These are phyloP conservation scores for Leucosporidium scottii DNA, from an alignment of 768 basidiomycete genomes.

Conservation along the genomic window DNA sequence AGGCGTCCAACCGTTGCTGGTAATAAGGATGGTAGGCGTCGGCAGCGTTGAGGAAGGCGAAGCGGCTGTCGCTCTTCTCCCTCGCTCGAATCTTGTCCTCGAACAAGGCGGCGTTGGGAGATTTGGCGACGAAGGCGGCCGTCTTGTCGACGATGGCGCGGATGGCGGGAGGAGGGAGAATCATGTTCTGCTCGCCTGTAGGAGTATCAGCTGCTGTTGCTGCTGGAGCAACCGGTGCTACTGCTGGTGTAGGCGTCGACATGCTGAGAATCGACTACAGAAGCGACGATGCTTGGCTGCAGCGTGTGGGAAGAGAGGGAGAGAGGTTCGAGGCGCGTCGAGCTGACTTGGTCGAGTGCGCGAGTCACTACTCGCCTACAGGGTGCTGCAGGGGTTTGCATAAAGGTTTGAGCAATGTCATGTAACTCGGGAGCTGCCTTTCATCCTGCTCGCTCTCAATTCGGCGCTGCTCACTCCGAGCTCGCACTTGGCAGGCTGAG, in stretches of 20 bases:
- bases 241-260: slow-evolving; percentile 8
- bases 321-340: too few relatives aligned
- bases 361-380: too few relatives aligned
- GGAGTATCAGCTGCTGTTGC: background rate
- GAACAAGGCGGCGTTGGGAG: slow-evolving; percentile 73
- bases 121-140: slow-evolving; percentile 77
- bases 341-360: too few relatives aligned
- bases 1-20: slow-evolving; percentile 77
- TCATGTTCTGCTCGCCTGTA: slow-evolving; percentile 45
- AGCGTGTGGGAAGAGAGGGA: too few relatives aligned
- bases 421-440: too few relatives aligned
- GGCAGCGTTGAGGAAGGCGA: slow-evolving; percentile 92
- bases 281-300: slow-evolving; percentile 6
- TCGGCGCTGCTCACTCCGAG: too few relatives aligned
- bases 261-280: slow-evolving; percentile 5
- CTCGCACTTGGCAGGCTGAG: too few relatives aligned
- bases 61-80: slow-evolving; percentile 93
- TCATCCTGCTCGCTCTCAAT: too few relatives aligned
- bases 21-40: slow-evolving; percentile 99
- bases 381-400: too few relatives aligned
- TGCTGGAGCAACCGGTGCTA: background rate
- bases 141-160: slow-evolving; percentile 98
- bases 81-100: slow-evolving; percentile 96
- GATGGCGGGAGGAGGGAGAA: slow-evolving; percentile 92
- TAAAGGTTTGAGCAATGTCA: too few relatives aligned